These are phyloP conservation scores for Amaranthus hypochondriacus DNA, from an alignment of 148 eudicot genomes.

Conservation along the genomic window DNA sequence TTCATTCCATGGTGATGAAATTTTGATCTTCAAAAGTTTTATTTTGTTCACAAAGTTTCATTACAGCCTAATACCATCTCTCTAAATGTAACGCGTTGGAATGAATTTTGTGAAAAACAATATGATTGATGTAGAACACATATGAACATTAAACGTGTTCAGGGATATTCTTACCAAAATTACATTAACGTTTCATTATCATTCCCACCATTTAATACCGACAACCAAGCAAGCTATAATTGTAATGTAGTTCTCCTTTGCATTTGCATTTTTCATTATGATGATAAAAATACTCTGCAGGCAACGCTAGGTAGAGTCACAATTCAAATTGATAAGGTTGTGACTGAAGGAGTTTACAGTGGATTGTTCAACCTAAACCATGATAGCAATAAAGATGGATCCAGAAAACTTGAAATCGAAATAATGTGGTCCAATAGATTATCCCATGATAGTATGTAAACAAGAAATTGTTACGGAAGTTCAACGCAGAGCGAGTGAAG, in stretches of 20 bases:
- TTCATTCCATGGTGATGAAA: no score
- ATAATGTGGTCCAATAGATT: slow-evolving; percentile 70
- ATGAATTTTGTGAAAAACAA: no score
- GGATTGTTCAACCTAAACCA: slow-evolving; percentile 67
- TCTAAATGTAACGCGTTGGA: no score
- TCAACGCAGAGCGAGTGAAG: slow-evolving; percentile 8
- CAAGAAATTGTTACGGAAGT: slow-evolving; percentile 13
- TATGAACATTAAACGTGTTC: no score
- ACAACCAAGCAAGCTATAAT: neutral
- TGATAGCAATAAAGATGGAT: slow-evolving; percentile 53
- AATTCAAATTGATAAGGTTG: slow-evolving; percentile 85
- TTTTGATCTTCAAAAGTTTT: no score
- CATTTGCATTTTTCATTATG: slow-evolving; percentile 3
- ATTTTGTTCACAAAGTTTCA: no score
- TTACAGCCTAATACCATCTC: no score
- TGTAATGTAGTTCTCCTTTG: neutral
- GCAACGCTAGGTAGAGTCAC: slow-evolving; percentile 69
- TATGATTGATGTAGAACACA: no score
- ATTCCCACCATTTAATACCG: no score
- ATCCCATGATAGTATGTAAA: slow-evolving; percentile 39
- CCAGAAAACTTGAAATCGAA: slow-evolving; percentile 75
- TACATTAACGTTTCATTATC: no score
- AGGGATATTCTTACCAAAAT: no score
- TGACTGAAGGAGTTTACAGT: slow-evolving; percentile 67
- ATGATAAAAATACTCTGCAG: slow-evolving; percentile 30